Base-by-base conservation (phyloP, 495 filamentous ascomycete species). In the Daldinia grandis region DNA sequence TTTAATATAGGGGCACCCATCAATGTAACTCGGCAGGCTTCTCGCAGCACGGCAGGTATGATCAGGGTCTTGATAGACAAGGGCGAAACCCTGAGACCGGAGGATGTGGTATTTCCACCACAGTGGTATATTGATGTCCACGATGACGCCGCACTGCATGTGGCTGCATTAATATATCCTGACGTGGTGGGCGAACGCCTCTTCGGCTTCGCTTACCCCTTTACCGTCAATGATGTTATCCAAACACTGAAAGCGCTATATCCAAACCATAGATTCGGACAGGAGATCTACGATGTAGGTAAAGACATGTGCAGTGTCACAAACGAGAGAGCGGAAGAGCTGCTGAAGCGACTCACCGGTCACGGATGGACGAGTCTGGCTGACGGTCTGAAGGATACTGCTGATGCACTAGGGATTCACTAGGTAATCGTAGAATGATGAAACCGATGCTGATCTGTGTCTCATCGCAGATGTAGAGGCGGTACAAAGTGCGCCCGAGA, bases 361-460 rank as follows among this genome's bases (percentile, higher is more conserved):
- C 62, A 71, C 37, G 70, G 60, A 14, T 73, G 69, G 69, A 73
- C 28, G 17, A 68, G 62, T n/a, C 44, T 75, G 19, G 61, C 66
- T 31, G 62, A 72, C 0, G 58, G 58, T n/a, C 17, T 75, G 2
- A 42, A 17, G 24, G 58, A 54, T 24, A 38, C 51, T 24, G 38
- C 54, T 15, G 40, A 53, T 37, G 58, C 30, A 14, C 21, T 66
- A 14, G 37, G 19, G 15, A 6, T 47, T 33, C 19, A 31, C 2
- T 35, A 33, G 30, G 9, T 60, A 42, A 38, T 51, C 3, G 21
- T 35, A 37, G 19, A 19, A 47, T 49, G 30, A 49, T 49, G n/a
- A n/a, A n/a, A n/a, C n/a, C n/a, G n/a, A n/a, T n/a, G n/a, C n/a
- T n/a, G n/a, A n/a, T n/a, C n/a, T n/a, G n/a, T n/a, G n/a, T n/a